A percentile compares a stretch with the other conserved stretches of the same genome.
Evolutionary conservation across 768 basidiomycete genomes (phyloP).

Genomic region (Phallus indusiatus): DNA sequence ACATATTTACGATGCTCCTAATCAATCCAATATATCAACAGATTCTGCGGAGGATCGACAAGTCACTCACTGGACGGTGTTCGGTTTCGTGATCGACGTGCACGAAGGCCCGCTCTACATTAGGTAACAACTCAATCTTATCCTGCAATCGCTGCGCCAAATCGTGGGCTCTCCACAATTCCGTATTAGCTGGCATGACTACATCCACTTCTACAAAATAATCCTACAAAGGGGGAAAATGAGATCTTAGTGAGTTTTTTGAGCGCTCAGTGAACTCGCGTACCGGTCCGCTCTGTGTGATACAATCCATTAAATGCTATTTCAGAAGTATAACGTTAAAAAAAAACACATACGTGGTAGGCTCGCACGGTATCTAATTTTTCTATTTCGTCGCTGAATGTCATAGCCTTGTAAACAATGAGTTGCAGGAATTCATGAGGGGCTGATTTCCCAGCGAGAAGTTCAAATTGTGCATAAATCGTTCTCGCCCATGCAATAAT

Average conservation of each 20-base stretch:
- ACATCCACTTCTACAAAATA: slow-evolving; percentile 95
- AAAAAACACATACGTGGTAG: slow-evolving; percentile 56
- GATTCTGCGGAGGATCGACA: neutral
- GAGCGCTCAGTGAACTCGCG: too few relatives aligned
- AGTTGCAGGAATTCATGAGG: slow-evolving; percentile 86
- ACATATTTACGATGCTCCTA: slow-evolving; percentile 12
- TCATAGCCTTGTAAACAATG: slow-evolving; percentile 86
- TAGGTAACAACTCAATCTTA: slow-evolving; percentile 80
- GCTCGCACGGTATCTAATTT: slow-evolving; percentile 88
- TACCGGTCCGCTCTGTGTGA: too few relatives aligned
- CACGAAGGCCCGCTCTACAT: slow-evolving; percentile 89
- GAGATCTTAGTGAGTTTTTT: too few relatives aligned
- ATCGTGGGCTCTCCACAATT: slow-evolving; percentile 84
- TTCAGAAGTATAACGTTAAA: neutral
- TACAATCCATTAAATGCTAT: too few relatives aligned
- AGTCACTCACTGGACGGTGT: slow-evolving; percentile 48
- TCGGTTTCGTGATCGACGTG: slow-evolving; percentile 92
- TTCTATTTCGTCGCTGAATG: slow-evolving; percentile 79
- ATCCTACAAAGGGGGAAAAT: slow-evolving; percentile 33
- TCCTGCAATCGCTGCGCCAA: slow-evolving; percentile 78
- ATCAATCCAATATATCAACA: neutral
- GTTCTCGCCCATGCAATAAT: slow-evolving; percentile 71
- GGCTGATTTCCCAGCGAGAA: slow-evolving; percentile 90
- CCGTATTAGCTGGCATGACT: slow-evolving; percentile 83
- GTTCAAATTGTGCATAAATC: slow-evolving; percentile 70